Evolutionary conservation across 805 yeast genomes (phyloP).

Genomic region (Saturnispora sekii): DNA sequence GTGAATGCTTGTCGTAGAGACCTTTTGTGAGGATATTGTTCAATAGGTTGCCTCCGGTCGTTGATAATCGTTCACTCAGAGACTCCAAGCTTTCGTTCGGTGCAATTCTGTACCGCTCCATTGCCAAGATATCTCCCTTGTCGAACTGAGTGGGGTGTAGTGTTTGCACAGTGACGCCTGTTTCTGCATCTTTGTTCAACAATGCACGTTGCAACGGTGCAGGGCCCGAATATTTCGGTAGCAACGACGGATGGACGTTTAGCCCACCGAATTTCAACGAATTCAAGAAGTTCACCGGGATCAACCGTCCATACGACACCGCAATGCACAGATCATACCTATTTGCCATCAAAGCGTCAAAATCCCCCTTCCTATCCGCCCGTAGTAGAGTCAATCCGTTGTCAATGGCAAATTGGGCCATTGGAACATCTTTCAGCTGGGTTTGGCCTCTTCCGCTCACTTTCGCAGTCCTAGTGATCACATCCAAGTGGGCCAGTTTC

Average conservation of each 20-base stretch:
- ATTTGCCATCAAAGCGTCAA: constrained; percentile 16
- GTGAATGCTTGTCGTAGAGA: constrained; percentile 18
- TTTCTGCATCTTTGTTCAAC: constrained; percentile 44
- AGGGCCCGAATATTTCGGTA: constrained; percentile 79
- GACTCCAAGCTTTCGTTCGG: constrained; percentile 35
- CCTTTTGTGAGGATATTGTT: constrained; percentile 31
- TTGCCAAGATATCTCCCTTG: constrained; percentile 58
- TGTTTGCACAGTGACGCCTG: constrained; percentile 89
- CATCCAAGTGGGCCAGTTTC: constrained; percentile 32
- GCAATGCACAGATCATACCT: constrained; percentile 68
- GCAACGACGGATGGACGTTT: constrained; percentile 86
- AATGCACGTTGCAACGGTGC: constrained; percentile 82
- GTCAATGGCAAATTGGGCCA: constrained; percentile 32
- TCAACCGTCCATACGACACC: constrained; percentile 79
- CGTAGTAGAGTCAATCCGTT: constrained; percentile 32
- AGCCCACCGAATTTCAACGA: constrained; percentile 54
- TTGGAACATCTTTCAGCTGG: constrained; percentile 41
- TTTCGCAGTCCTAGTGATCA: constrained; percentile 57
- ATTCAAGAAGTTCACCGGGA: constrained; percentile 52
- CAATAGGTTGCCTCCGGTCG: constrained; percentile 52
- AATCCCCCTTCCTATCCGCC: constrained; percentile 42
- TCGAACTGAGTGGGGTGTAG: constrained; percentile 85
- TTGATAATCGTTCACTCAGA: constrained; percentile 45
- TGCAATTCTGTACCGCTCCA: constrained; percentile 35
- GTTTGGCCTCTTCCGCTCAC: constrained; percentile 50